Base-by-base conservation (phyloP, 352 stramenopile genomes). In the Pythium insidiosum region DNA sequence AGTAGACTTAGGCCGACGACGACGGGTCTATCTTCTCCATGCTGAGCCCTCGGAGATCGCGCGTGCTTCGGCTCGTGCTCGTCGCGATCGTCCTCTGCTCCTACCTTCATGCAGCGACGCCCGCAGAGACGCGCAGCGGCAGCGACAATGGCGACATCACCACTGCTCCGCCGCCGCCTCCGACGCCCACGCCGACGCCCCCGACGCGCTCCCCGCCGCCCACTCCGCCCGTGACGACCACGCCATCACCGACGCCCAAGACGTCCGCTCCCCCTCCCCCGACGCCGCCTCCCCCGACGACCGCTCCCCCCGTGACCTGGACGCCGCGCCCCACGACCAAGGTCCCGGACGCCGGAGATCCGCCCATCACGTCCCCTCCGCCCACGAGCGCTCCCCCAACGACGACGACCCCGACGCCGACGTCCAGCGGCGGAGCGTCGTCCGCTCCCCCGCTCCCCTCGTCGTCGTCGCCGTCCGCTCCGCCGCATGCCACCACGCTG, bases 161-260 rank as follows among this genome's bases (percentile, higher is more conserved):
- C 43, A 33, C 13, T 23, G 16, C 30, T 6, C 15, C 43, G 2
- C 6, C 43, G 4, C 20, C 43, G 31, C 31, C 43, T 3, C 33
- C 43, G 16, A 29, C 43, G 16, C 9, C 40, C 9, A 47, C 40
- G 25, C 29, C 40, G 12, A 11, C 40, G 15, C 25, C 40, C 18
- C 37, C 47, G 13, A 34, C 38, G 7, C 41, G 23, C 13, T 23
- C 30, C 2, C 22, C 40, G 12, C 39, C 39, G 15, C 21, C 38
- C 19, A 25, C 48, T 16, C 18, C 47, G 37, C 38, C 47, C 2
- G 12, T 16, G 16, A n/a, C 10, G 28, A 43, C 45, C 5, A 53
- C 29, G 1, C 38, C 30, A 10, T 5, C 38, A 1, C 24, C 33
- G 21, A 18, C 40, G 6, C 36, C 45, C 11, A 30, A 16, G 18